Evolutionary conservation across 1,284 basidiomycete species (phyloP), one percentile per base, ranked within the genome.

Genomic region (Cryptococcus jaspeensis): DNA sequence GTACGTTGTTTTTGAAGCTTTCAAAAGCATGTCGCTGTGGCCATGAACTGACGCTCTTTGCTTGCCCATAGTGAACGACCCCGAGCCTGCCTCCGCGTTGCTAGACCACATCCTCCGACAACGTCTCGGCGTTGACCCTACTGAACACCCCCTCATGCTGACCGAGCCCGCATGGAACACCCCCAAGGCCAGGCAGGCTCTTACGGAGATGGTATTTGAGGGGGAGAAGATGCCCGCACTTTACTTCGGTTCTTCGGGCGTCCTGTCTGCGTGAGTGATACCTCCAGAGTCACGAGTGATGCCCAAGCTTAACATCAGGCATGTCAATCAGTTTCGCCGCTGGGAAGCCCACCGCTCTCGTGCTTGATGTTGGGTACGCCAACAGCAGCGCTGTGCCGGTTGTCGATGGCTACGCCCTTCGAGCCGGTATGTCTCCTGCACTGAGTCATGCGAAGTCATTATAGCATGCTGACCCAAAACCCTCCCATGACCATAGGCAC

Each of bases 111-210:
- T 88, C 8, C 76, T 94, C 42, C 82, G 81, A 56, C 84, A 89
- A 56, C 83, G 87, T 42, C 85, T 95, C 80, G 84, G 83, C n/a
- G 84, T 84, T 55, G 72, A 78, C 55, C 75, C 78, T 1, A 79
- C 85, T 8, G 92, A 98, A 68, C 94, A 97, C 70, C 96, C 96
- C 1, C 78, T 98, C 38, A 84, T 99, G 52, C 84, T 95, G 22
- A 98, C 96, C 1, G 96, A 99, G 75, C 89, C 94, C 1, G 87
- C 94, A 5, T 99, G 95, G 93, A 98, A 97, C 73, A 90, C 92
- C 0, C 81, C 86, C 32, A 86, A 87, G 20, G 92, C 94, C 69
- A 82, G 95, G 48, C 93, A 98, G 78, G 83, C 87, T 50, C 89
- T 98, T 86, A 89, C 92, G 13, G 92, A 99, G 78, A 87, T 99